Evolutionary conservation across 116 monocot genomes (phyloP).

Genomic region (Phalaenopsis hybrid): DNA sequence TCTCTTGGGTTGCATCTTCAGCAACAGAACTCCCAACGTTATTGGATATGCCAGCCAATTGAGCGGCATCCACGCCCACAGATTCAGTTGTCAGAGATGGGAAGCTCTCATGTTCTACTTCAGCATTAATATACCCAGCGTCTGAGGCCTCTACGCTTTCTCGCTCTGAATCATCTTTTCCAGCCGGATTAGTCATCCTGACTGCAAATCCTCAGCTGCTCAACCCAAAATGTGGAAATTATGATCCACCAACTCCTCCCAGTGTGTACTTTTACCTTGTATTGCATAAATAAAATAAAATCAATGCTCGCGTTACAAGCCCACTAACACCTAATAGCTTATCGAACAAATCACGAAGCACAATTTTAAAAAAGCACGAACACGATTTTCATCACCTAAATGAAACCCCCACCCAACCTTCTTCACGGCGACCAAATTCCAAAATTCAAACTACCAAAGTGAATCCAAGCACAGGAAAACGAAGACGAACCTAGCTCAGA

Average conservation of each 20-base stretch:
- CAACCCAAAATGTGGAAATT: neutral
- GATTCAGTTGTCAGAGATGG: conserved; percentile 4
- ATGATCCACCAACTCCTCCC: neutral
- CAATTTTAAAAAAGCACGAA: neutral
- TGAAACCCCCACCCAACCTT: neutral
- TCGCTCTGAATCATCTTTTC: conserved; percentile 20
- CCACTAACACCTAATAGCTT: neutral
- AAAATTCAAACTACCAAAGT: neutral
- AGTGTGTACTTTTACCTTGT: neutral
- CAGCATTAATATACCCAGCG: conserved; percentile 4
- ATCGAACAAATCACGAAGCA: neutral
- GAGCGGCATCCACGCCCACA: conserved; percentile 4
- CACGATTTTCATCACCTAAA: neutral
- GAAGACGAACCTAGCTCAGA: neutral
- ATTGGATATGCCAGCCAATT: neutral
- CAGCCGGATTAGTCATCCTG: conserved; percentile 21
- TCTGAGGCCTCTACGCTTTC: conserved; percentile 7
- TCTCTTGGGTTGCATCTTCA: neutral
- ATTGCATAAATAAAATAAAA: neutral
- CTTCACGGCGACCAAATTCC: neutral
- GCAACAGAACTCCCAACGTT: neutral
- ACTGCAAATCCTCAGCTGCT: neutral
- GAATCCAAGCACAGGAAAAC: neutral
- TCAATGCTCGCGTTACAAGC: neutral
- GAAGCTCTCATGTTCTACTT: conserved; percentile 6